phyloP scores from a whole-genome alignment of 257 asterid species.

The Prunella vulgaris region DNA sequence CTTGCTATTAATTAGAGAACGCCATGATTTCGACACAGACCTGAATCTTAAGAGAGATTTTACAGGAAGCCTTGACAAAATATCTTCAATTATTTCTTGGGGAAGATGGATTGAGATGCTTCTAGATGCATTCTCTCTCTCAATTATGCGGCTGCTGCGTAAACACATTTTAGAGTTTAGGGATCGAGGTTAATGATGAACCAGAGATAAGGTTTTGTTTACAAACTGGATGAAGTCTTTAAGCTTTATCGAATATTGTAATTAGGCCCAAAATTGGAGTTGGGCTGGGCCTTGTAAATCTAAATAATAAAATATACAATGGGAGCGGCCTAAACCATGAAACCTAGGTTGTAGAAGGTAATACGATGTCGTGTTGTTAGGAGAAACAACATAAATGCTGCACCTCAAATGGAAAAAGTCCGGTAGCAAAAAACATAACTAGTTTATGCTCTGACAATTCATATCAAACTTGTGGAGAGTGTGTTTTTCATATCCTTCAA shows the following conservation, averaged over 20 bases:
- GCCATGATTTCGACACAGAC: slow-evolving; percentile 45
- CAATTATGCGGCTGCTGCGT: neutral
- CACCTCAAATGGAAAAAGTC: neutral
- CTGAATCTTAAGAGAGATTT: neutral
- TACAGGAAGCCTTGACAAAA: neutral
- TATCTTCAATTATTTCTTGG: neutral
- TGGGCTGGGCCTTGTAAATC: neutral
- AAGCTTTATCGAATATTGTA: neutral
- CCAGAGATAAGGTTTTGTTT: neutral
- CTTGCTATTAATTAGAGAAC: neutral
- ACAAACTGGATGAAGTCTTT: neutral
- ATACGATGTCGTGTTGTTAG: neutral
- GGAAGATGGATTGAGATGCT: neutral
- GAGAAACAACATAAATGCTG: neutral
- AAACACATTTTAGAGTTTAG: neutral
- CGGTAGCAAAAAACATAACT: neutral
- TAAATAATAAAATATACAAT: neutral
- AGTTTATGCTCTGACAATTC: neutral
- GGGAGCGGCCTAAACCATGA: neutral
- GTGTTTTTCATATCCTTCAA: no score
- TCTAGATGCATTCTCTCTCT: neutral
- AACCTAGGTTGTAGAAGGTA: neutral
- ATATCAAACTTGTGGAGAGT: neutral
- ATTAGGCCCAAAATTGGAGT: neutral
- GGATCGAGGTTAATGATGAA: neutral